Base-by-base conservation (phyloP, 345 rosid genomes). In the Hibiscus trionum region DNA sequence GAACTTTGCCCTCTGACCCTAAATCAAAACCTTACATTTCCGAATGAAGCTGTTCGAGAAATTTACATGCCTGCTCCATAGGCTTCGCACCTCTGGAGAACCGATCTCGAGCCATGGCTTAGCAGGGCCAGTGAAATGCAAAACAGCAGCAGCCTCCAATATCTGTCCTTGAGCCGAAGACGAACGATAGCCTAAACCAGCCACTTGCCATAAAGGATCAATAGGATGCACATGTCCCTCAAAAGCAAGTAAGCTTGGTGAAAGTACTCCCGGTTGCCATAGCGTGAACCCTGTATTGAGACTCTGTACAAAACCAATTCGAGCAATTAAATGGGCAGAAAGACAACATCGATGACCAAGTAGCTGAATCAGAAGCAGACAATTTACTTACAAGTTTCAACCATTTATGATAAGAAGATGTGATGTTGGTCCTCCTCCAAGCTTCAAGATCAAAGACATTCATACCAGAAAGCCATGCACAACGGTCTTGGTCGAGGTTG, bases 61-160 rank as follows among this genome's bases (percentile, higher is more conserved):
- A 80, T 91, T 88, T 72, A 93, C 78, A 66, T 91, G 87, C 69
- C 82, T 80, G 76, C 72, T 88, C 98, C 98, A 93, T n/a, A 84
- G 72, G 77, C 82, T 81, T 76, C 90, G 85, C 37, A 84, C 80
- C 83, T 86, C 86, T 7, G 87, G 79, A 58, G 83, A 81, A 19
- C 96, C 90, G 21, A 91, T 88, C 80, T 86, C 93, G 10, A 93
- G 91, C 98, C 98, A 93, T 17, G 98, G 98, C 74, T 93, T 93
- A 29, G 96, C 97, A 44, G 96, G 98, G 72, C 97, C 97, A 49
- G 88, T 91, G 71, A 91, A 93, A 85, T 93, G 98, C 81, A 93
- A 72, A 76, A 93, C 91, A 4, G 91, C 91, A 12, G 94, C 94
- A 72, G 86, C 76, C 72, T 85, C 83, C 42, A 88, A 17, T 27